Evolutionary conservation across 345 rosid genomes (phyloP).

Genomic region (Eucalyptus regnans): DNA sequence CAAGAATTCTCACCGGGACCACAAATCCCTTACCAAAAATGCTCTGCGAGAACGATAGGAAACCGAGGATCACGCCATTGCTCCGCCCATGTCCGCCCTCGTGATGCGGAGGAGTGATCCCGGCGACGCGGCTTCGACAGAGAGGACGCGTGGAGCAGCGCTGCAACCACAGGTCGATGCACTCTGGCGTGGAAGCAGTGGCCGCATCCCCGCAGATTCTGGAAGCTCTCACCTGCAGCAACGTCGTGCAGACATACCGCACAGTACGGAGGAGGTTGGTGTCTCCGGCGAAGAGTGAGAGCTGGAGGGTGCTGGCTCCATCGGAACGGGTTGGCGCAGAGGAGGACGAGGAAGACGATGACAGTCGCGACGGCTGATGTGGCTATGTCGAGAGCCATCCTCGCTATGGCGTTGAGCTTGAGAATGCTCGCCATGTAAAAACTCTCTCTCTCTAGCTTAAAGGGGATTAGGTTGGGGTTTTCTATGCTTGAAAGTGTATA

Average conservation of each 20-base stretch:
- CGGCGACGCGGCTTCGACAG: slow-evolving; percentile 2
- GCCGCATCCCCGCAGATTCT: slow-evolving; percentile 16
- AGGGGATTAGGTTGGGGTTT: background rate
- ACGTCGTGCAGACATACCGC: background rate
- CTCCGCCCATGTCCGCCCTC: background rate
- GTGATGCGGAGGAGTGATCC: background rate
- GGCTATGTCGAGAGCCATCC: background rate
- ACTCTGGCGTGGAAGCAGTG: slow-evolving; percentile 44
- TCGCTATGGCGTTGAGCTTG: background rate
- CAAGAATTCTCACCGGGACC: background rate
- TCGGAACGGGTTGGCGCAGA: background rate
- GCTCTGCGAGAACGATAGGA: background rate
- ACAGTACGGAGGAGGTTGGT: background rate
- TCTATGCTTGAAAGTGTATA: background rate
- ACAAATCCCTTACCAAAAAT: background rate
- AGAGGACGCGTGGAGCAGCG: slow-evolving; percentile 28
- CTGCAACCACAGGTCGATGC: slow-evolving; percentile 38
- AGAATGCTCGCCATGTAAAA: background rate
- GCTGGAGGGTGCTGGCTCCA: background rate
- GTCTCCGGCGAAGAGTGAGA: background rate
- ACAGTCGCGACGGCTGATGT: background rate
- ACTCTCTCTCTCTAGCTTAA: background rate
- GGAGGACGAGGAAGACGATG: background rate
- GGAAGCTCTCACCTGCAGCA: background rate
- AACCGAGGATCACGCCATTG: background rate